phyloP scores from a whole-genome alignment of 1,284 basidiomycete species.

The Apiotrichum akiyoshidainum region DNA sequence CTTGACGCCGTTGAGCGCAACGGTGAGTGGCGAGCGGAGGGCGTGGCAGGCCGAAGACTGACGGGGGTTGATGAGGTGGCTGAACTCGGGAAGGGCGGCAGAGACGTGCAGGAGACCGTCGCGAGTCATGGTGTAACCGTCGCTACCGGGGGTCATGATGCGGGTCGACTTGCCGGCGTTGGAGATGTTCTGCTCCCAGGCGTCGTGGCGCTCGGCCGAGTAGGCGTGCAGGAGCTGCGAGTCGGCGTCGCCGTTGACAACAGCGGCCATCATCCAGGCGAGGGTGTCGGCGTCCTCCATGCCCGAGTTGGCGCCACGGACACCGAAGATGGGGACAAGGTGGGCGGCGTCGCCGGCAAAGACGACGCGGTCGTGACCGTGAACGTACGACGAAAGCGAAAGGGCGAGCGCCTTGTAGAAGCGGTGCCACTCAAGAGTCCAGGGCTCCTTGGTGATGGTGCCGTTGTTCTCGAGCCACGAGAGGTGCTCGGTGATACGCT shows the following conservation, averaged over 20 bases:
- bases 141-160: constrained; percentile 22
- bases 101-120: constrained; percentile 20
- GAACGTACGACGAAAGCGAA: constrained; percentile 14
- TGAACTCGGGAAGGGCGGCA: constrained; percentile 17
- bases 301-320: constrained; percentile 20
- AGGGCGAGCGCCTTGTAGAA: constrained; percentile 25
- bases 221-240: constrained; percentile 15
- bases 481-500: constrained; percentile 21
- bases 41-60: constrained; percentile 22
- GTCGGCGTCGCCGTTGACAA: constrained; percentile 14
- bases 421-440: constrained; percentile 23
- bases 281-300: constrained; percentile 25
- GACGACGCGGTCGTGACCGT: constrained; percentile 15
- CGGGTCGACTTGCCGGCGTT: constrained; percentile 19
- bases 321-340: constrained; percentile 23
- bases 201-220: constrained; percentile 20
- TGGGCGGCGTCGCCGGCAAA: constrained; percentile 23
- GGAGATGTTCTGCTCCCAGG: constrained; percentile 23
- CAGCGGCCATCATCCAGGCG: constrained; percentile 20
- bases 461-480: constrained; percentile 24
- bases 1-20: neutral
- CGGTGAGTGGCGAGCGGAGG: constrained; percentile 16
- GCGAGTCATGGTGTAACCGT: constrained; percentile 20
- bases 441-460: constrained; percentile 22
- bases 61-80: constrained; percentile 24